Base-by-base conservation (phyloP, 1,139 yeast genomes). In the Saccharomyces hybrid region DNA sequence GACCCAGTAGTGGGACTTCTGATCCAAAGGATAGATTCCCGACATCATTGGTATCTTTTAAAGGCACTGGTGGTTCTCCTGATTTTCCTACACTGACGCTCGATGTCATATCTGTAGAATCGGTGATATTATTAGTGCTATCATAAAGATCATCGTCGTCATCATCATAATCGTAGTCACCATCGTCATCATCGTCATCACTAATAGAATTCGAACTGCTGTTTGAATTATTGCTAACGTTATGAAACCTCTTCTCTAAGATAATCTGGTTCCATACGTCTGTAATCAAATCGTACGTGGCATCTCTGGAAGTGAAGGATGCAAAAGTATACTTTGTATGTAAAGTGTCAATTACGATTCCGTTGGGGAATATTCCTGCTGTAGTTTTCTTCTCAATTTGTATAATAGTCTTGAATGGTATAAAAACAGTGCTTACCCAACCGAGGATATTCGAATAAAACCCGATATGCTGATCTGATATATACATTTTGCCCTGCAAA, bases 371-470 rank as follows among this genome's bases (percentile, higher is more conserved):
- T 28, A 86, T 73, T 2, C 82, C 86, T 0, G 90, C 89, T 0
- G 91, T 85, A 4, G 83, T 78, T 63, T 80, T 82, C 68, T 86
- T 86, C 63, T 84, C 90, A 47, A 86, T 78, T 63, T 83, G 85
- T 21, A 84, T 80, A 47, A 86, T 83, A 61, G 86, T 90, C 58
- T 78, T 82, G 52, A 86, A 74, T 0, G 90, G 86, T 7, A 86
- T 80, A 11, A 78, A 68, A 28, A 85, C 67, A 59, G 82, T 81
- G 6, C 89, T 86, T 0, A 83, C 84, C 81, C 88, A 82, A 0
- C 93, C 93, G 54, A 86, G 73, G 54, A 86, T 83, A 61, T 85
- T 86, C 0, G 90, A 83, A 60, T 84, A 84, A 71, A 86, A 86
- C 59, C 87, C 81, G 12, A 86, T 70, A 61, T 78, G 79, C 52